phyloP scores from a whole-genome alignment of 2,329 filamentous ascomycete genomes.

The Cercospora berteroae region DNA sequence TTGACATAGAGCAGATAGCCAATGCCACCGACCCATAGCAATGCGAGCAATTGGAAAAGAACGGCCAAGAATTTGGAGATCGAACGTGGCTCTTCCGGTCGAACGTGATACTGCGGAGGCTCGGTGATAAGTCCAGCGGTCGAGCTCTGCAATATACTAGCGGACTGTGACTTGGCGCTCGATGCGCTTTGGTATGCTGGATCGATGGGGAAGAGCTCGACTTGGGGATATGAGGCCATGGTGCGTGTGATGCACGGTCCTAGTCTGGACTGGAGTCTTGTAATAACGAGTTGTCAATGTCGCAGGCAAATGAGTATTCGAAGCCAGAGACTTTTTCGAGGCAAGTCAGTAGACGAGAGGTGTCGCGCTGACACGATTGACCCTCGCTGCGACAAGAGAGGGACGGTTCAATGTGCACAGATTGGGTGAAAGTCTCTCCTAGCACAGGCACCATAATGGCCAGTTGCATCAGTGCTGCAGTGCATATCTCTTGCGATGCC shows the following conservation, averaged over 20 bases:
- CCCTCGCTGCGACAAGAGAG: background rate
- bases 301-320: background rate
- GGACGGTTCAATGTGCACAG: background rate
- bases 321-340: background rate
- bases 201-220: background rate
- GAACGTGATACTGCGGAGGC: background rate
- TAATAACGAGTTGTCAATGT: background rate
- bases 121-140: background rate
- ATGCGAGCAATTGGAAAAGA: background rate
- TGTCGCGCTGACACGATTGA: background rate
- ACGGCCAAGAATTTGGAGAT: background rate
- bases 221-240: background rate
- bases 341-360: background rate
- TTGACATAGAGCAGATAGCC: background rate
- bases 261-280: background rate
- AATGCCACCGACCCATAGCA: background rate
- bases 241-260: background rate
- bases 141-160: background rate
- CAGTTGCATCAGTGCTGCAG: background rate
- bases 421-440: background rate
- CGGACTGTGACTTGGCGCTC: background rate
- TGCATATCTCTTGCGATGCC: background rate
- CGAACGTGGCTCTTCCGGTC: background rate
- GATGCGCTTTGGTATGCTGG: background rate
- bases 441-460: background rate